phyloP scores from a whole-genome alignment of 2,329 filamentous ascomycete genomes.

The Tolypocladium capitatum region DNA sequence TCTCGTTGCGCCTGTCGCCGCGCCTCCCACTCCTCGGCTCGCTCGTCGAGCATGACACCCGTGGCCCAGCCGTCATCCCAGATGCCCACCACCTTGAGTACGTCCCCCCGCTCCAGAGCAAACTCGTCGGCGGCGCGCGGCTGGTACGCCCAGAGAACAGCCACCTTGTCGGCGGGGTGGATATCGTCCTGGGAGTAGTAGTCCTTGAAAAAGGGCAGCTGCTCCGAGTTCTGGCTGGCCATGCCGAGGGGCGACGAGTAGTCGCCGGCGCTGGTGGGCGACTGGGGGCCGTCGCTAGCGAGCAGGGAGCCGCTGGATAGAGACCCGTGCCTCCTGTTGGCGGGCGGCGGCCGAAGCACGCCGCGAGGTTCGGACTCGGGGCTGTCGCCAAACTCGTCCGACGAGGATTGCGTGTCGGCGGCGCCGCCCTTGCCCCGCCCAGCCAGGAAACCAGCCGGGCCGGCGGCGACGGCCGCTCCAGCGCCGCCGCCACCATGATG shows the following conservation, averaged over 20 bases:
- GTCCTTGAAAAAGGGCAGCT: constrained; percentile 92
- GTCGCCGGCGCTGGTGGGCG: constrained; percentile 57
- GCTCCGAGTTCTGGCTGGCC: constrained; percentile 84
- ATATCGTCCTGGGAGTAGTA: constrained; percentile 98
- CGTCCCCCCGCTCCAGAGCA: constrained; percentile 82
- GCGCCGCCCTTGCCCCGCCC: constrained; percentile 29
- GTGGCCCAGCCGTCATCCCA: constrained; percentile 99
- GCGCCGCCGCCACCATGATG: constrained; percentile 27
- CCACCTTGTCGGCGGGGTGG: constrained; percentile 76
- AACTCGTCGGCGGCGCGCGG: constrained; percentile 91
- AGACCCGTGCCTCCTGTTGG: constrained; percentile 66
- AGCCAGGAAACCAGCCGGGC: constrained; percentile 31
- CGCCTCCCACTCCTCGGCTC: constrained; percentile 79
- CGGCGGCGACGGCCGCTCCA: constrained; percentile 10
- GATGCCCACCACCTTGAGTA: constrained; percentile 95
- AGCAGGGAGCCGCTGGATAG: constrained; percentile 74
- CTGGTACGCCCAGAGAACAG: constrained; percentile 93
- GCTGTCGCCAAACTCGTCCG: constrained; percentile 59
- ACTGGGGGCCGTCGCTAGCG: constrained; percentile 56
- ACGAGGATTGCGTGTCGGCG: constrained; percentile 47
- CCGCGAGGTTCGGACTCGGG: constrained; percentile 53
- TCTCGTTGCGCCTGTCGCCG: constrained; percentile 69
- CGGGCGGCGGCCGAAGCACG: constrained; percentile 44
- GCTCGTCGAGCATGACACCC: constrained; percentile 68
- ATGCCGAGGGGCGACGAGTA: constrained; percentile 77